Evolutionary conservation across 306 rosid species (phyloP).

Genomic region (Fagus sylvatica): DNA sequence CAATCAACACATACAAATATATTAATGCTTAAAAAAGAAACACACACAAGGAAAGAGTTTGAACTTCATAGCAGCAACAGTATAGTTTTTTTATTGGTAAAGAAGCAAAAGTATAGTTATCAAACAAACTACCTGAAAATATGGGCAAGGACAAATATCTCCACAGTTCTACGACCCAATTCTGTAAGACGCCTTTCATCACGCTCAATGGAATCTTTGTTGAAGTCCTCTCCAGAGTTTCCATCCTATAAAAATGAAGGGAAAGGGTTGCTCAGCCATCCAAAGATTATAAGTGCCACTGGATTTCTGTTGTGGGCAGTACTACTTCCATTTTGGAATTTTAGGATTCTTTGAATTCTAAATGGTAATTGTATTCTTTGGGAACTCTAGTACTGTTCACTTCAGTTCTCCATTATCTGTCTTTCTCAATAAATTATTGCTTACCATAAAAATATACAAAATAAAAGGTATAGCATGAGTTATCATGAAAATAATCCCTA

Average conservation of each 20-base stretch:
- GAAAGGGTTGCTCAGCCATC: conserved; percentile 18
- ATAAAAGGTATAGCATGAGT: neutral
- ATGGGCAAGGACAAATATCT: conserved; percentile 96
- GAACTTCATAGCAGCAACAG: neutral
- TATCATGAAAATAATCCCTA: neutral
- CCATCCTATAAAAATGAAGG: conserved; percentile 62
- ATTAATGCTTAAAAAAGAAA: no score
- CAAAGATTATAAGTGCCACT: conserved; percentile 5
- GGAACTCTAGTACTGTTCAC: neutral
- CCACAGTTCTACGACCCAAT: conserved; percentile 97
- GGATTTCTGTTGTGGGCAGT: neutral
- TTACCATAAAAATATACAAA: neutral
- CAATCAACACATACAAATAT: no score
- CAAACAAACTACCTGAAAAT: conserved; percentile 65
- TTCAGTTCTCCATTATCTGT: neutral
- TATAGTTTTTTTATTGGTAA: neutral
- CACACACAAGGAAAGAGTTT: no score
- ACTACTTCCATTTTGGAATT: neutral
- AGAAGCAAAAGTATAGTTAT: neutral
- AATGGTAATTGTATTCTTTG: neutral
- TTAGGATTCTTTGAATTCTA: neutral
- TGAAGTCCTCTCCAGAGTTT: conserved; percentile 91
- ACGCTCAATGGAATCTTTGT: conserved; percentile 90
- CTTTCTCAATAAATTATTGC: neutral
- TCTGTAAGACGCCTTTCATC: conserved; percentile 97